These are phyloP conservation scores for Gyrodon lividus DNA, from an alignment of 768 basidiomycete genomes.

Conservation along the genomic window DNA sequence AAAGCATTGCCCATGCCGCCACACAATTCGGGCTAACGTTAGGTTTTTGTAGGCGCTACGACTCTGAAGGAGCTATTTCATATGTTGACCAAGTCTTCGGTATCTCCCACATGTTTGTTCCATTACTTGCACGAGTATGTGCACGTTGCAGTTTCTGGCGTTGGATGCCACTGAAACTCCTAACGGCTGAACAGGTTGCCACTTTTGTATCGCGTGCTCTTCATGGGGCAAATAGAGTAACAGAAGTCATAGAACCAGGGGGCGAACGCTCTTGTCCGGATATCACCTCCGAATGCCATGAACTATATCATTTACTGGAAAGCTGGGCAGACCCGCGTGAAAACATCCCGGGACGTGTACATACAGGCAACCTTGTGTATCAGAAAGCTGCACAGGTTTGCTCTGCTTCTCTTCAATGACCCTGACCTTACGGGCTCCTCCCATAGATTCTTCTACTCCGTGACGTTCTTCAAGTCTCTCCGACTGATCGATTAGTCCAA, in stretches of 20 bases:
- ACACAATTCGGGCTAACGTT: conserved; percentile 15
- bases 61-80: conserved; percentile 33
- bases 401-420: conserved; percentile 18
- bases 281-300: conserved; percentile 22
- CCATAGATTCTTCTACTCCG: conserved; percentile 34
- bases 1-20: conserved; percentile 21
- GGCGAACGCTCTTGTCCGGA: conserved; percentile 15
- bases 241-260: conserved; percentile 5
- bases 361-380: conserved; percentile 37
- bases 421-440: conserved; percentile 17
- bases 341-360: conserved; percentile 25
- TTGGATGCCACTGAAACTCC: background rate
- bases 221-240: conserved; percentile 26
- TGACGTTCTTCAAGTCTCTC: conserved; percentile 30
- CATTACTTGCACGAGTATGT: conserved; percentile 30
- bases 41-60: conserved; percentile 25
- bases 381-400: conserved; percentile 35
- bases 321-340: conserved; percentile 26
- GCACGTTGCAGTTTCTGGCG: background rate
- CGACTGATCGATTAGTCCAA: conserved; percentile 30
- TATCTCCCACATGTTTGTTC: conserved; percentile 31
- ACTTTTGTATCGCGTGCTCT: conserved; percentile 32
- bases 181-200: conserved; percentile 14
- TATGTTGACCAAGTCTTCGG: conserved; percentile 48
- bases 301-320: conserved; percentile 26